Percentiles rank a stretch among this genome's conserved stretches.
Conservation (phyloP, 352 stramenopile genomes). For the Albugo laibachii region DNA sequence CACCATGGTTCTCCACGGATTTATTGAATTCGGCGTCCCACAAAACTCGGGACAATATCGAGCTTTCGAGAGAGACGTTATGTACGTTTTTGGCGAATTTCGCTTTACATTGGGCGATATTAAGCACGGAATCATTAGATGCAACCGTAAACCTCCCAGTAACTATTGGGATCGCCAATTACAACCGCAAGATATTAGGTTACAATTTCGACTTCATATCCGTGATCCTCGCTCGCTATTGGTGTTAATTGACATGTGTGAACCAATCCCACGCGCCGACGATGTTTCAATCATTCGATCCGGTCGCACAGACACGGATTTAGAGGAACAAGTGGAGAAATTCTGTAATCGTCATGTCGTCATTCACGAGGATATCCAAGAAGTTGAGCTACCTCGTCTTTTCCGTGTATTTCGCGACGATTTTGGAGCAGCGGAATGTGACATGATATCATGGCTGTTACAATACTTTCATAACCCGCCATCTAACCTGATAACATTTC, state of each 20-base stretch:
- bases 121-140: conserved; percentile 72
- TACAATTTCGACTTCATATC: conserved; percentile 74
- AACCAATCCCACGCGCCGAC: conserved; percentile 28
- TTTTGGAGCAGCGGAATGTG: conserved; percentile 60
- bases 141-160: conserved; percentile 71
- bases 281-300: conserved; percentile 65
- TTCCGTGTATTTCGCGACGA: conserved; percentile 74
- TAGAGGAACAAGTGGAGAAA: conserved; percentile 64
- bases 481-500: conserved; percentile 50
- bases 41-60: conserved; percentile 70
- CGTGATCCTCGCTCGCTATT: conserved; percentile 64
- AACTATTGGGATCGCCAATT: conserved; percentile 78
- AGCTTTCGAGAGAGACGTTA: conserved; percentile 64
- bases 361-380: conserved; percentile 25
- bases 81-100: conserved; percentile 42
- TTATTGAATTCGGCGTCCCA: conserved; percentile 71
- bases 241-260: conserved; percentile 56
- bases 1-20: conserved; percentile 67
- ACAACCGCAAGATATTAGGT: conserved; percentile 56
- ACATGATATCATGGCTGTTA: conserved; percentile 72
- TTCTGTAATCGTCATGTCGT: conserved; percentile 47
- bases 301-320: conserved; percentile 62
- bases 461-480: conserved; percentile 69
- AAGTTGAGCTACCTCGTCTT: conserved; percentile 48
- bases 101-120: conserved; percentile 68